Evolutionary conservation across 2,329 filamentous ascomycete genomes (phyloP).

Genomic region (Trichophaea hybrida): DNA sequence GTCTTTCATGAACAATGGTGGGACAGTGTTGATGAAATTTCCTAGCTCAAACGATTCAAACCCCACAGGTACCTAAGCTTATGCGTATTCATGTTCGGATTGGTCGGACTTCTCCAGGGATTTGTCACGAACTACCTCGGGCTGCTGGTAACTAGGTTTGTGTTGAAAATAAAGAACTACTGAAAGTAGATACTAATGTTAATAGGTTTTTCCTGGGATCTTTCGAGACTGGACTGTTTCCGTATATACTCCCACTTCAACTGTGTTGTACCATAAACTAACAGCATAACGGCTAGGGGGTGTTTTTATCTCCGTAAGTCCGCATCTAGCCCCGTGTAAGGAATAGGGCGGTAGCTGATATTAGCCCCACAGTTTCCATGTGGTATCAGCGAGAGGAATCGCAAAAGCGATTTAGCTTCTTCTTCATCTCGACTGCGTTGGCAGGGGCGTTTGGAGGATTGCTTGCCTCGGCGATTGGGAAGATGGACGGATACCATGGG

Average conservation of each 20-base stretch:
- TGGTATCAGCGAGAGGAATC: slow-evolving; percentile 82
- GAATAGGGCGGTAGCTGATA: not conserved
- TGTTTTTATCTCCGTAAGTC: slow-evolving; percentile 1
- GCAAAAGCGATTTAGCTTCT: slow-evolving; percentile 84
- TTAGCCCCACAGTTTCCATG: slow-evolving; percentile 46
- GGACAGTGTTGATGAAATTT: not conserved
- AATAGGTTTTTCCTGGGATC: slow-evolving; percentile 41
- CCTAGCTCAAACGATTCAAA: slow-evolving; percentile 49
- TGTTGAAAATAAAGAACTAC: slow-evolving; percentile 31
- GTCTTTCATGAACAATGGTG: not conserved
- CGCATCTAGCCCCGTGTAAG: not conserved
- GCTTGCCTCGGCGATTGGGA: slow-evolving; percentile 73
- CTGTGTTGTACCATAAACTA: no score
- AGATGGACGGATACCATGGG: slow-evolving; percentile 63
- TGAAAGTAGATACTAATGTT: not conserved
- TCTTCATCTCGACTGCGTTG: slow-evolving; percentile 70
- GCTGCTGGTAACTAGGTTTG: slow-evolving; percentile 67
- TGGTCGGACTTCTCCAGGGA: slow-evolving; percentile 62
- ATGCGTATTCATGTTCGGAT: slow-evolving; percentile 75
- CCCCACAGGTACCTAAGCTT: slow-evolving; percentile 58
- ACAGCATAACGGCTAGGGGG: not conserved
- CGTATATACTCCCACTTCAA: slow-evolving; percentile 52
- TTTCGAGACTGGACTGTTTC: slow-evolving; percentile 49
- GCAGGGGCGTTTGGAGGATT: slow-evolving; percentile 77
- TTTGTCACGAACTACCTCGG: slow-evolving; percentile 64